Evolutionary conservation across 331 rosid species (phyloP).

Genomic region (Rosa hybrid): DNA sequence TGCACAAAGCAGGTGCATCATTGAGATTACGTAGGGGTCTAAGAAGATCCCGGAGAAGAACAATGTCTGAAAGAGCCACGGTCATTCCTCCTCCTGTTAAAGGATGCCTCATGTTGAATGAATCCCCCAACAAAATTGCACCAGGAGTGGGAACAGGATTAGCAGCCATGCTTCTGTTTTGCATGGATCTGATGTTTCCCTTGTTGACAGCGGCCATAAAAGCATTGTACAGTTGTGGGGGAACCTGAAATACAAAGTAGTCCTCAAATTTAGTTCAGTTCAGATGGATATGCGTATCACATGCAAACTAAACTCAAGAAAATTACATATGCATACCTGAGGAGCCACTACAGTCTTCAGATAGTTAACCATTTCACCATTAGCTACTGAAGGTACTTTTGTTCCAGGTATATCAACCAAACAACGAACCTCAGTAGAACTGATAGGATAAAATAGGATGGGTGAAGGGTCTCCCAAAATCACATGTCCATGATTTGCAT

Average conservation of each 20-base stretch:
- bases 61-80: constrained; percentile 74
- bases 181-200: constrained; percentile 72
- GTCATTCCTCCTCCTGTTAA: constrained; percentile 91
- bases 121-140: constrained; percentile 78
- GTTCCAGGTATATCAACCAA: constrained; percentile 23
- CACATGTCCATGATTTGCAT: constrained; percentile 20
- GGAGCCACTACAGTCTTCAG: constrained; percentile 24
- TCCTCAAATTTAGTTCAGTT: not conserved
- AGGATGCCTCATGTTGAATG: constrained; percentile 89
- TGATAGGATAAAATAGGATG: constrained; percentile 25
- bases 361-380: constrained; percentile 22
- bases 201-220: constrained; percentile 64
- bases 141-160: constrained; percentile 69
- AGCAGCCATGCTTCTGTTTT: constrained; percentile 79
- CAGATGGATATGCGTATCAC: too few species aligned
- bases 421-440: constrained; percentile 20
- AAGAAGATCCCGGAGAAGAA: constrained; percentile 62
- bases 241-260: constrained; percentile 46
- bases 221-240: constrained; percentile 47
- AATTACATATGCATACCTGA: too few species aligned
- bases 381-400: constrained; percentile 19
- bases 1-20: constrained; percentile 56
- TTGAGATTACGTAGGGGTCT: constrained; percentile 54
- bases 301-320: too few species aligned
- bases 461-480: constrained; percentile 25